phyloP scores from a whole-genome alignment of 148 eudicot species.

The Linanthus parryae region DNA sequence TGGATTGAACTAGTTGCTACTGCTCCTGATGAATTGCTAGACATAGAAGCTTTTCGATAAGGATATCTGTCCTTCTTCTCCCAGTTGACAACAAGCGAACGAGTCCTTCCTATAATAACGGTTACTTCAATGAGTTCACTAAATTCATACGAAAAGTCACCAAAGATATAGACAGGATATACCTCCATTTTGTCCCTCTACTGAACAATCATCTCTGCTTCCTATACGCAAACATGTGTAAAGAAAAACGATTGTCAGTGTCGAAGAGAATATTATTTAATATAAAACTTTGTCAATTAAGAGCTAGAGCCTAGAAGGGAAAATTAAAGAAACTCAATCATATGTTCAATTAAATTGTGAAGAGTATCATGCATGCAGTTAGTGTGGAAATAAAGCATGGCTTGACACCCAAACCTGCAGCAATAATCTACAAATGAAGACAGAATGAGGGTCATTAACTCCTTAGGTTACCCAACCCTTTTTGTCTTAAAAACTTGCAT shows the following conservation, averaged over 20 bases:
- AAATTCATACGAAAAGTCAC: constrained; percentile 5
- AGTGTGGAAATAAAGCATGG: not conserved
- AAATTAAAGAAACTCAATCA: too few species aligned
- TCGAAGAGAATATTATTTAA: too few species aligned
- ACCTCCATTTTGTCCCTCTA: constrained; percentile 64
- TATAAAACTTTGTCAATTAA: too few species aligned
- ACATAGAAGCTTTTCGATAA: constrained; percentile 33
- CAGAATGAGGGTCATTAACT: too few species aligned
- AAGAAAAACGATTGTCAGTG: too few species aligned
- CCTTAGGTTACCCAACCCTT: not conserved
- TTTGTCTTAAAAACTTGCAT: not conserved
- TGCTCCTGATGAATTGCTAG: constrained; percentile 38
- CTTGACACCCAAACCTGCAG: not conserved
- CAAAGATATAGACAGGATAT: constrained; percentile 11
- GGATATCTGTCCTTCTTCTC: constrained; percentile 65
- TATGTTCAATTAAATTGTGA: too few species aligned
- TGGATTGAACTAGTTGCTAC: constrained; percentile 28
- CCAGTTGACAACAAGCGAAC: constrained; percentile 60
- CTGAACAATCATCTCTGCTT: constrained; percentile 37
- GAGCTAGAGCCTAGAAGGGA: not conserved
- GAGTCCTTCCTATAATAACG: constrained; percentile 49
- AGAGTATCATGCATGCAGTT: not conserved
- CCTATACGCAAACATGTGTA: constrained; percentile 36
- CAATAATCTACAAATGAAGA: too few species aligned
- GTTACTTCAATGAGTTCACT: constrained; percentile 1